phyloP scores from a whole-genome alignment of 2,329 filamentous ascomycete species.

The Exophiala sp. region DNA sequence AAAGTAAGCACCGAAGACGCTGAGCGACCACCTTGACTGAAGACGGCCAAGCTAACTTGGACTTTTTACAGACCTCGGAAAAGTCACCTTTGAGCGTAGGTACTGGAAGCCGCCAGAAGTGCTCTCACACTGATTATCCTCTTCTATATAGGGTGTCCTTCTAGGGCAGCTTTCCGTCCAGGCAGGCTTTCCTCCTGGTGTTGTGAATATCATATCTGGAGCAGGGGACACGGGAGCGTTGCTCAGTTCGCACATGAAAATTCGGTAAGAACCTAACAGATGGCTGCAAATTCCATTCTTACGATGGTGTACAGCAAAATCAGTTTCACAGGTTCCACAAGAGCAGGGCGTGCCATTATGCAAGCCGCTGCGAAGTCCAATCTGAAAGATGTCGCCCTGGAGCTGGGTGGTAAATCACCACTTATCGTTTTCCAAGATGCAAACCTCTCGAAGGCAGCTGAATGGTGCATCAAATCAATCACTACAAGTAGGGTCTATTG shows the following conservation, averaged over 20 bases:
- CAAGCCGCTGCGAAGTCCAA: slow-evolving; percentile 41
- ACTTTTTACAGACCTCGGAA: slow-evolving; percentile 47
- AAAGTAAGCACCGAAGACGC: slow-evolving; percentile 28
- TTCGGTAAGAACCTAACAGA: slow-evolving; percentile 36
- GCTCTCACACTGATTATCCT: neutral
- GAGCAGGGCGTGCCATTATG: slow-evolving; percentile 38
- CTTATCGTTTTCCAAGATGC: slow-evolving; percentile 63
- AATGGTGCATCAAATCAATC: slow-evolving; percentile 50
- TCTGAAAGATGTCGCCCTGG: slow-evolving; percentile 58
- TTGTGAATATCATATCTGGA: slow-evolving; percentile 58
- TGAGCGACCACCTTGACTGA: neutral
- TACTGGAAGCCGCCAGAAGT: neutral
- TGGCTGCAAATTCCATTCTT: neutral
- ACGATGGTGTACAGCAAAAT: slow-evolving; percentile 44
- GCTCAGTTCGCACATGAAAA: slow-evolving; percentile 55
- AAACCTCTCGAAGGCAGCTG: slow-evolving; percentile 63
- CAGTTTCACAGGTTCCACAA: slow-evolving; percentile 40
- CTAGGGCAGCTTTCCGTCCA: slow-evolving; percentile 61
- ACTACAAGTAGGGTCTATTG: slow-evolving; percentile 40
- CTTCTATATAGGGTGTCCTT: slow-evolving; percentile 35
- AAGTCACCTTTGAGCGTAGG: slow-evolving; percentile 45
- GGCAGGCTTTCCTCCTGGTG: slow-evolving; percentile 72
- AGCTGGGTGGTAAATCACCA: slow-evolving; percentile 64
- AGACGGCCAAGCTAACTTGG: neutral
- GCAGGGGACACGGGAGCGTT: slow-evolving; percentile 53